Base-by-base conservation (phyloP, 2,329 filamentous ascomycete species). In the Alternaria novae-zelandiae region DNA sequence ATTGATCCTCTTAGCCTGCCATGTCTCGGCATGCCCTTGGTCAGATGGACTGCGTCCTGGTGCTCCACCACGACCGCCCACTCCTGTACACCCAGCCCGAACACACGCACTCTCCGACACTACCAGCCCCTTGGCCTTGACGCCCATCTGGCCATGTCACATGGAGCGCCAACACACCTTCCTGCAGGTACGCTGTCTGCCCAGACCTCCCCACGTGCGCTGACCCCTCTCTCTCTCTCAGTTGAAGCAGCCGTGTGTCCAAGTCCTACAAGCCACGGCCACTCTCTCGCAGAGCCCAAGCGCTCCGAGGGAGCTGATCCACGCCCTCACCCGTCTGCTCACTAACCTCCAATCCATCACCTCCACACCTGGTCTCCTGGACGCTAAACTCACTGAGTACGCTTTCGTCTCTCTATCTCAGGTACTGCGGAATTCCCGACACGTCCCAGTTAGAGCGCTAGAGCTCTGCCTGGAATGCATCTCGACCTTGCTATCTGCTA, bases 321-420 rank as follows among this genome's bases (percentile, higher is more conserved):
- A 79, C 49, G 80, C 82, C 28, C 79, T 89, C 21, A 80, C 84
- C 53, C 71, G 76, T 1, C 73, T 89, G 6, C 75, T 85, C 11
- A 68, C 76, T 8, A 76, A 78, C 15, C 78, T 89, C 1, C 63
- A 70, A 21, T 51, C 69, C 0, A 61, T 81, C 51, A 63, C 68
- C 15, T 70, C 75, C 21, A 73, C 72, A 8, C 78, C 81, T 36
- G 73, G 79, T 66, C 71, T 76, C 1, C 77, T 98, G 17, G 93
- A 97, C 77, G 86, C 90, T 56, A 95, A 94, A 77, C 83, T 98
- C 17, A 93, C 94, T 13, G 94, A 97, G 82, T 99, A 98, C 83
- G 87, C 92, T 74, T 98, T 98, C 83, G 97, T 97, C 66, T 96
- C 96, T 0, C 83, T 99, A 0, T 94, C 93, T 0, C 91, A 96